Conservation (phyloP, 129 eudicot species). For the Sambucus nigra region DNA sequence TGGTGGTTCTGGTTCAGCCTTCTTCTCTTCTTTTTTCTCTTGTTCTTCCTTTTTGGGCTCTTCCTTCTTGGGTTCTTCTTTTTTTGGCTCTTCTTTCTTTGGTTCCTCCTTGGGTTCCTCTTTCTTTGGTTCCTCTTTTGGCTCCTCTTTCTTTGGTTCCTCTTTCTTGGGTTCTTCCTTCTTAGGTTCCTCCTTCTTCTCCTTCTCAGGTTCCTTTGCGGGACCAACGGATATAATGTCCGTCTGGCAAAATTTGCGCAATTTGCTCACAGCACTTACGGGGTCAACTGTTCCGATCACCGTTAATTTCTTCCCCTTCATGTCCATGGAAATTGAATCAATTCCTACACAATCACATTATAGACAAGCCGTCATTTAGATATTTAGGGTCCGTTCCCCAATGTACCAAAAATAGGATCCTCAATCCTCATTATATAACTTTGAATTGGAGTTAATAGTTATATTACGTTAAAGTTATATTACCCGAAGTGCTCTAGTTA, state of each 20-base stretch:
- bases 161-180: constrained; percentile 61
- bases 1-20: constrained; percentile 32
- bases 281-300: constrained; percentile 87
- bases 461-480: too few species aligned
- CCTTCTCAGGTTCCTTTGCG: constrained; percentile 76
- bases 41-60: constrained; percentile 34
- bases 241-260: constrained; percentile 76
- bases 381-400: too few species aligned
- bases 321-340: constrained; percentile 74
- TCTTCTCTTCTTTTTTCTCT: constrained; percentile 37
- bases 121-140: constrained; percentile 40
- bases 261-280: constrained; percentile 52
- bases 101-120: constrained; percentile 51
- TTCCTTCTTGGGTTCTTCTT: constrained; percentile 48
- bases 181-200: constrained; percentile 63
- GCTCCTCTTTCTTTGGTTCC: constrained; percentile 44
- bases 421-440: background rate
- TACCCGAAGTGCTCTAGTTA: too few species aligned
- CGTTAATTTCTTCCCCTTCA: constrained; percentile 67
- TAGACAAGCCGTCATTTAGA: background rate
- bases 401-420: background rate
- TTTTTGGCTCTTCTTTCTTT: constrained; percentile 36
- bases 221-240: constrained; percentile 70
- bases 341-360: constrained; percentile 44
- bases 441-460: background rate